Conservation (phyloP, 352 stramenopile species). For the Aphanomyces euteiches region DNA sequence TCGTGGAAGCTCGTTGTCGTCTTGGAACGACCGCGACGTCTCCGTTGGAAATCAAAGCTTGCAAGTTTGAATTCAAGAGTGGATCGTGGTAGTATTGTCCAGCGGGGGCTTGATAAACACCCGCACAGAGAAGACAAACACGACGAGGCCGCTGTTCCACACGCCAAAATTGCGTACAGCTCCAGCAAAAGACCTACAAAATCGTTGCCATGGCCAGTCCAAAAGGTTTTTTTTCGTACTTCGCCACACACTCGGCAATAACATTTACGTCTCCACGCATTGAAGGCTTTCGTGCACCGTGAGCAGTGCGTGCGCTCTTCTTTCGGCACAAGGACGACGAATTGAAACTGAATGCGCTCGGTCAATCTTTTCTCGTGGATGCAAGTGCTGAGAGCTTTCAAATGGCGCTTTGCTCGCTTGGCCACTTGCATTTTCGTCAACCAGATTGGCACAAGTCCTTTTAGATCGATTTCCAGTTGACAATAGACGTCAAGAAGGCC, state of each 20-base stretch:
- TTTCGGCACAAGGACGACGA: not conserved
- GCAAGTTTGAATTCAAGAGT: too few species aligned
- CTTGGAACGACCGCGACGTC: too few species aligned
- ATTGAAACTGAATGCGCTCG: constrained; percentile 1
- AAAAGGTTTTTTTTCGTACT: not conserved
- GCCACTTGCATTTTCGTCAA: not conserved
- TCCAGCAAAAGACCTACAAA: constrained; percentile 17
- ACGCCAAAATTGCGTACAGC: constrained; percentile 7
- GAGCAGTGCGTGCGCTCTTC: constrained; percentile 1
- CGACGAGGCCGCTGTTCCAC: not conserved
- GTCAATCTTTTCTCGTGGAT: constrained; percentile 1
- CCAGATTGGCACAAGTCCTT: not conserved
- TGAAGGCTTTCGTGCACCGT: not conserved
- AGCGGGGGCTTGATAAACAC: not conserved
- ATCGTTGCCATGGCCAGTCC: not conserved
- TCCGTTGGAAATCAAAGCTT: too few species aligned
- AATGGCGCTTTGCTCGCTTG: not conserved
- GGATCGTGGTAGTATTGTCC: too few species aligned
- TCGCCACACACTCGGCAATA: constrained; percentile 9
- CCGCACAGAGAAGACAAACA: not conserved
- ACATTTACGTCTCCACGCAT: not conserved
- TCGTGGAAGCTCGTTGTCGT: too few species aligned
- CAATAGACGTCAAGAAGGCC: constrained; percentile 1
- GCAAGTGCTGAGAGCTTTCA: not conserved
- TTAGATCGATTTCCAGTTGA: constrained; percentile 7